A percentile compares a stretch with the other conserved stretches of the same genome.
phyloP scores from a whole-genome alignment of 192 early-diverging fungal genomes.

The Dissophora ornata region DNA sequence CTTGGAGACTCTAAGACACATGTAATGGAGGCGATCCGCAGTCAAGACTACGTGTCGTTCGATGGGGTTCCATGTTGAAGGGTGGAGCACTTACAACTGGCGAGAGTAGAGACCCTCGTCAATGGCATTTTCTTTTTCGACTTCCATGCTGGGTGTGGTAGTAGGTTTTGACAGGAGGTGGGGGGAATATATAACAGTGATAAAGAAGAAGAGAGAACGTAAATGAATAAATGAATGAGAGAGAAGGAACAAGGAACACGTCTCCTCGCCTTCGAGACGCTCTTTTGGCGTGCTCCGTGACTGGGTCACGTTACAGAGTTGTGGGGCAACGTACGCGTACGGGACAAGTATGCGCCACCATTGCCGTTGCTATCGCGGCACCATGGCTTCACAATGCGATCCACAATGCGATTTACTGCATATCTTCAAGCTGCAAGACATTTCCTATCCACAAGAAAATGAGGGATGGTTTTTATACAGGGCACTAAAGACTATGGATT shows the following conservation, averaged over 20 bases:
- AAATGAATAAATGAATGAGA: not conserved
- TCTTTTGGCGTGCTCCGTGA: not conserved
- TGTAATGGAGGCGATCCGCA: slow-evolving; percentile 26
- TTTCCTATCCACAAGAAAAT: too few species aligned
- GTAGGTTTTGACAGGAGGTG: not conserved
- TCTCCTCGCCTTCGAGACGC: too few species aligned
- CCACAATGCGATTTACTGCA: too few species aligned
- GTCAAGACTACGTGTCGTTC: slow-evolving; percentile 28
- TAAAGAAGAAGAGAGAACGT: not conserved
- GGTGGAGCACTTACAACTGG: slow-evolving; percentile 86
- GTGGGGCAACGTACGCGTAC: too few species aligned
- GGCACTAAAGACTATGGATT: too few species aligned
- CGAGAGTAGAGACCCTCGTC: slow-evolving; percentile 99
- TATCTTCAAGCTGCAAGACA: too few species aligned
- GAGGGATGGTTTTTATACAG: too few species aligned
- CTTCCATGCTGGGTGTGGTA: slow-evolving; percentile 47
- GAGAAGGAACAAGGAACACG: not conserved
- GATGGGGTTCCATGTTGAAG: slow-evolving; percentile 23
- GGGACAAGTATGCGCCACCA: too few species aligned
- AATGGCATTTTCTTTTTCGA: slow-evolving; percentile 68
- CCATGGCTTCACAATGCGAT: too few species aligned
- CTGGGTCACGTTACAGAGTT: not conserved
- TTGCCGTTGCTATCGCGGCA: too few species aligned
- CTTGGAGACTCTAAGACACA: too few species aligned
- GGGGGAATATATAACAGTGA: not conserved